phyloP scores from a whole-genome alignment of 2,329 filamentous ascomycete species.

The Lasiodiplodia sp. region DNA sequence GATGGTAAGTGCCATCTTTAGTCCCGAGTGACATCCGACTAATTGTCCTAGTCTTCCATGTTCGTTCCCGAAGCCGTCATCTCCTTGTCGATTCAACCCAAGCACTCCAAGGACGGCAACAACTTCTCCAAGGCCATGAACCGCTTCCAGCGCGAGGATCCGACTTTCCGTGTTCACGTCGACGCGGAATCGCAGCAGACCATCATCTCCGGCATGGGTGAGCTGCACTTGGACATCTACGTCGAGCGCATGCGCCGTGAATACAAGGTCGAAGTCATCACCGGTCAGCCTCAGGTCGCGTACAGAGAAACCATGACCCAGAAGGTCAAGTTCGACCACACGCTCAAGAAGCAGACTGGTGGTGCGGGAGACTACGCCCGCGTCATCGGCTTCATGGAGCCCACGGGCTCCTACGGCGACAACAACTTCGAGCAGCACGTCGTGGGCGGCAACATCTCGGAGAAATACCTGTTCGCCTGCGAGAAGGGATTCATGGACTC shows the following conservation, averaged over 20 bases:
- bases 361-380: conserved; percentile 95
- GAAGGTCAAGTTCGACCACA: conserved; percentile 85
- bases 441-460: conserved; percentile 86
- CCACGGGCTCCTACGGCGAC: conserved; percentile 72
- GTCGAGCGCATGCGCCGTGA: conserved; percentile 95
- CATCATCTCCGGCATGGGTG: conserved; percentile 98
- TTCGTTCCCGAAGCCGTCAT: conserved; percentile 98
- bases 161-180: conserved; percentile 94
- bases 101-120: conserved; percentile 86
- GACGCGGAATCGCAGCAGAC: conserved; percentile 94
- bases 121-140: conserved; percentile 99
- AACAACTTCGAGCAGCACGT: conserved; percentile 90
- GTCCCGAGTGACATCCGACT: background rate
- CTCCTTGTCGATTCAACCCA: conserved; percentile 95
- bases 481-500: conserved; percentile 90
- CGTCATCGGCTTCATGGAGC: conserved; percentile 91
- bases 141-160: conserved; percentile 97
- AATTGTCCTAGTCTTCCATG: conserved; percentile 73
- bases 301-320: conserved; percentile 93
- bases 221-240: conserved; percentile 96
- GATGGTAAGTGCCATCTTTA: conserved; percentile 63
- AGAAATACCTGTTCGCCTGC: conserved; percentile 95
- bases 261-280: conserved; percentile 94
- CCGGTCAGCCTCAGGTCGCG: conserved; percentile 95
- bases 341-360: conserved; percentile 93